Base-by-base conservation (phyloP, 2,329 filamentous ascomycete species). In the Clarireedia paspali region DNA sequence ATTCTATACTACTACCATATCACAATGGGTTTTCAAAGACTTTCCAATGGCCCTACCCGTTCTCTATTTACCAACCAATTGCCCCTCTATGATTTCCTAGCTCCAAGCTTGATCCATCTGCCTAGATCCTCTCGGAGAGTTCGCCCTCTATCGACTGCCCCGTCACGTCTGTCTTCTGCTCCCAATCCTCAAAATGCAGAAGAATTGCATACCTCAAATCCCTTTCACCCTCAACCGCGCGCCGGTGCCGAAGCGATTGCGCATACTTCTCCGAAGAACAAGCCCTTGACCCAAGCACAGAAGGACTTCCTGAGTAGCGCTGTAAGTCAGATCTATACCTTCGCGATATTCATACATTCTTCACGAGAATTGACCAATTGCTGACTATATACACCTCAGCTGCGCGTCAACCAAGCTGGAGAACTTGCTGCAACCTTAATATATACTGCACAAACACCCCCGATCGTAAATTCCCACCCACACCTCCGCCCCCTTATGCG, bases 341-440 rank as follows among this genome's bases (percentile, higher is more conserved):
- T 20, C 44, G 24, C 36, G 24, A 17, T 30, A 24, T 2, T 6
- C 36, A 27, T 45, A 26, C 15, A 38, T 50, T 17, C 38, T 27
- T 23, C 12, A 52, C 48, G 34, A 58, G 15, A 39, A 60, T 20
- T 30, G 45, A 27, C 44, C 46, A 6, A 9, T 14, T 34, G 30
- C 30, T 34, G 30, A 34, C 30, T 12, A 34, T 34, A 34, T 10
- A 34, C 12, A 12, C 39, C 39, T 17, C 36, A 87, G 83, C 84
- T 97, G 30, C 90, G 94, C 60, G 94, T 99, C 56, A 97, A 99
- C 72, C 94, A 99, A 74, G 91, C 94, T 24, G 94, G 94, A 68
- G 94, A 99, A 74, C 83, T 99, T n/a, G 94, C 94, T 54, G 94
- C 94, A 30, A 92, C 89, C 26, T 82, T 95, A 55, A 99, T 99